Evolutionary conservation across 2,329 filamentous ascomycete genomes (phyloP).

Genomic region (Curvularia eragrostidis): DNA sequence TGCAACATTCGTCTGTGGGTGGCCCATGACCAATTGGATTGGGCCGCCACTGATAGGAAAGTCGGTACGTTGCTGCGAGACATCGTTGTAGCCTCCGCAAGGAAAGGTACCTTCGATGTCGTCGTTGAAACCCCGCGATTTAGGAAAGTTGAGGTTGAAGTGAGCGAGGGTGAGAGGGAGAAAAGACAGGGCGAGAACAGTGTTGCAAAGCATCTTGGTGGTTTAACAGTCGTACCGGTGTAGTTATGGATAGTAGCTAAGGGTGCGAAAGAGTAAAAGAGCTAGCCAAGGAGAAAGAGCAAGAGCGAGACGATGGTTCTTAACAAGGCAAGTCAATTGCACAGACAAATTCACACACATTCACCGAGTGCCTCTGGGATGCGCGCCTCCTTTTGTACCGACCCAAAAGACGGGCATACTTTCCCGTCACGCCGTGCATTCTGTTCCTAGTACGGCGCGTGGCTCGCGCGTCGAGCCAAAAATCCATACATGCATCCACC

Average conservation of each 20-base stretch:
- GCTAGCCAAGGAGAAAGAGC: not conserved
- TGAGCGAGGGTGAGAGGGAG: constrained; percentile 60
- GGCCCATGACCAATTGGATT: constrained; percentile 60
- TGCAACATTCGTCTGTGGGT: constrained; percentile 60
- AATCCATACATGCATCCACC: constrained; percentile 21
- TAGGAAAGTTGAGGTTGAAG: constrained; percentile 62
- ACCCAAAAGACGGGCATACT: constrained; percentile 20
- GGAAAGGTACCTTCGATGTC: constrained; percentile 56
- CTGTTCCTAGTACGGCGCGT: constrained; percentile 31
- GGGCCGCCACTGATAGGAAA: constrained; percentile 60
- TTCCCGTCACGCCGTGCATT: constrained; percentile 36
- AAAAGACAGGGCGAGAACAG: constrained; percentile 51
- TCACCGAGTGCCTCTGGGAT: constrained; percentile 16
- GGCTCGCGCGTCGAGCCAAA: constrained; percentile 31
- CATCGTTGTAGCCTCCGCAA: constrained; percentile 59
- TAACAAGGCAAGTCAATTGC: not conserved
- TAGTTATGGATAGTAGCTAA: constrained; percentile 6
- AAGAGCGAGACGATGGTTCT: not conserved
- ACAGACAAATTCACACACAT: constrained; percentile 8
- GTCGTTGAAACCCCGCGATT: constrained; percentile 58
- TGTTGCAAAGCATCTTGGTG: constrained; percentile 41
- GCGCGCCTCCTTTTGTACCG: constrained; percentile 40
- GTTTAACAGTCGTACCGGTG: not conserved
- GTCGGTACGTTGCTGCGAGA: constrained; percentile 54
- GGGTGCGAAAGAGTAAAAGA: not conserved